Base-by-base conservation (phyloP, 257 asterid species). In the Pogostemon cablin region DNA sequence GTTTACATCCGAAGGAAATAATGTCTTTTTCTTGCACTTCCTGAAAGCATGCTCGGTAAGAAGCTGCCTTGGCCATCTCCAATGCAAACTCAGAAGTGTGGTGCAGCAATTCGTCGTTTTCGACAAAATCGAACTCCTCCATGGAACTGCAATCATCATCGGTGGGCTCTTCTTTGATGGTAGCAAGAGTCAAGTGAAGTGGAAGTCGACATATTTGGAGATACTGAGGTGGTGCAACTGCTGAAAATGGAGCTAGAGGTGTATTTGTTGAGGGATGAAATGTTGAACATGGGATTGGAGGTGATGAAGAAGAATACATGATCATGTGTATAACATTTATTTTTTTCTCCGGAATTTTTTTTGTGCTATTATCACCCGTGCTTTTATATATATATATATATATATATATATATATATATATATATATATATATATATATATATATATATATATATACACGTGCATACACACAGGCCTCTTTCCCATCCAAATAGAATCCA, bases 171-270 rank as follows among this genome's bases (percentile, higher is more conserved):
- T 77, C 72, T 6, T 7, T 32, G 40, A 77, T 72, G 9, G 77
- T 68, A 9, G 53, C 65, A 12, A 72, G 64, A 53, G 75, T 72
- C 34, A 34, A 5, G 25, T 10, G 40, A 15, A 67, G 54, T 9
- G 5, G 68, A 39, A 72, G 44, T 0, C 71, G 63, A 38, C 67
- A 20, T 1, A 63, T 64, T 5, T n/a, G 67, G n/a, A 65, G 68
- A 50, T 66, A 59, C 9, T 35, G 67, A 20, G 77, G 77, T 15
- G 74, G 77, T 12, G 76, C 54, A 41, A 72, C 59, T 2, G 81
- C 81, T 8, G 78, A 72, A 39, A 67, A 68, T 40, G 78, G 75
- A 44, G 78, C 43, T 34, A n/a, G 35, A 7, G 53, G 4, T 7
- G 60, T 1, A 3, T 47, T 1, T 1, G 42, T 3, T 40, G 40